These are phyloP conservation scores for Boletales sp. DNA, from an alignment of 768 basidiomycete genomes.

Conservation along the genomic window DNA sequence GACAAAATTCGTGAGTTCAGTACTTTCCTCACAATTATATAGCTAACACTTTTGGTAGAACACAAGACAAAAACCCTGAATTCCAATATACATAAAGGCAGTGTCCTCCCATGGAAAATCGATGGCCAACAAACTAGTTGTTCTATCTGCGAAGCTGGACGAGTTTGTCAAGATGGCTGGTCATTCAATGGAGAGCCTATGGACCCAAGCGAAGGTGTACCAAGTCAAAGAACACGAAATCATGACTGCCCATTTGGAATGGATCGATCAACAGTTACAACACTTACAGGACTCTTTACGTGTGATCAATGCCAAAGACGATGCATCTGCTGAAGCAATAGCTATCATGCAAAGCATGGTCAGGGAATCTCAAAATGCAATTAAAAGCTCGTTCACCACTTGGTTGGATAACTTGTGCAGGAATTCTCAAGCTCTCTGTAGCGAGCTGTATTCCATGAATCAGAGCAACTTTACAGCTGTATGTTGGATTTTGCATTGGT, in stretches of 20 bases:
- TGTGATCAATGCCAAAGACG: constrained; percentile 56
- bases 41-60: constrained; percentile 42
- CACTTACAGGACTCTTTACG: constrained; percentile 50
- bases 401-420: constrained; percentile 55
- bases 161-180: constrained; percentile 57
- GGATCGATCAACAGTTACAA: constrained; percentile 56
- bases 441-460: constrained; percentile 42
- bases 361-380: constrained; percentile 48
- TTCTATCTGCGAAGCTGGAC: constrained; percentile 55
- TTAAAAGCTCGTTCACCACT: constrained; percentile 48
- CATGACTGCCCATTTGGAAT: constrained; percentile 45
- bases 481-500: constrained; percentile 14
- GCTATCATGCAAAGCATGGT: constrained; percentile 45
- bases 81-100: constrained; percentile 60
- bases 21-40: background rate
- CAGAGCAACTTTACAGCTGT: constrained; percentile 46
- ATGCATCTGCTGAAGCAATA: constrained; percentile 51
- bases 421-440: constrained; percentile 46
- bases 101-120: constrained; percentile 61
- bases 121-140: constrained; percentile 50
- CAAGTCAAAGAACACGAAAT: constrained; percentile 54
- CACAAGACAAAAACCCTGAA: constrained; percentile 65
- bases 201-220: constrained; percentile 53
- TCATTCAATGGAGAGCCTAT: constrained; percentile 50
- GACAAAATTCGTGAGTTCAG: constrained; percentile 71